These are phyloP conservation scores for Erodium moschatum DNA, from an alignment of 441 rosid genomes.

Conservation along the genomic window DNA sequence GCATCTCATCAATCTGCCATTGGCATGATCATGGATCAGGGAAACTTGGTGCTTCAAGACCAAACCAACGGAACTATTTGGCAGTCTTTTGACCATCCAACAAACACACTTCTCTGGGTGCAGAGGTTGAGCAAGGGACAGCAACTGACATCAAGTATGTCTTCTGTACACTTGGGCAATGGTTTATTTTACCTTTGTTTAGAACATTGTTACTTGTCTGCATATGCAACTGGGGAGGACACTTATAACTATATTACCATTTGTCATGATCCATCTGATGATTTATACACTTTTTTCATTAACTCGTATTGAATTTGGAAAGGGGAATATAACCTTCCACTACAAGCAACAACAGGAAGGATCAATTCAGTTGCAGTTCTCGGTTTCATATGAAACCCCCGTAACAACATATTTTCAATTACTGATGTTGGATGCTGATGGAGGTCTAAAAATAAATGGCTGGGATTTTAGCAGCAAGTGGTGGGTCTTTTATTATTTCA, in stretches of 20 bases:
- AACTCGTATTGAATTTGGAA: too few species aligned
- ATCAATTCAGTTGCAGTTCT: too few species aligned
- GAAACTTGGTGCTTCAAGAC: not conserved
- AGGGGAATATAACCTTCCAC: too few species aligned
- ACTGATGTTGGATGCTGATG: not conserved
- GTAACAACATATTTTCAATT: not conserved
- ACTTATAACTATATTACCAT: too few species aligned
- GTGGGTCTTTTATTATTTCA: not conserved
- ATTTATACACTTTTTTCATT: too few species aligned
- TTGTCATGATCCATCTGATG: too few species aligned
- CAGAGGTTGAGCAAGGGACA: not conserved
- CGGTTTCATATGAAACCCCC: too few species aligned
- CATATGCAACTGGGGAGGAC: not conserved
- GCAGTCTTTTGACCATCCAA: slow-evolving; percentile 21
- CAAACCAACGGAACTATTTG: not conserved
- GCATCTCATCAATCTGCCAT: not conserved
- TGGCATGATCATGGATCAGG: not conserved
- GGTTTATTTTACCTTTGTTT: slow-evolving; percentile 11
- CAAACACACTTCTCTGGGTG: slow-evolving; percentile 19
- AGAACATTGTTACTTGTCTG: not conserved
- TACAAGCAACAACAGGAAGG: too few species aligned
- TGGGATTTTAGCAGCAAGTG: not conserved
- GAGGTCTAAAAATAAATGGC: not conserved
- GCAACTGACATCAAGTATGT: slow-evolving; percentile 10
- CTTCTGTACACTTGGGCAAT: slow-evolving; percentile 11